A percentile compares a stretch with the other conserved stretches of the same genome.
phyloP scores from a whole-genome alignment of 179 eudicot genomes.

The Vitellaria paradoxa region DNA sequence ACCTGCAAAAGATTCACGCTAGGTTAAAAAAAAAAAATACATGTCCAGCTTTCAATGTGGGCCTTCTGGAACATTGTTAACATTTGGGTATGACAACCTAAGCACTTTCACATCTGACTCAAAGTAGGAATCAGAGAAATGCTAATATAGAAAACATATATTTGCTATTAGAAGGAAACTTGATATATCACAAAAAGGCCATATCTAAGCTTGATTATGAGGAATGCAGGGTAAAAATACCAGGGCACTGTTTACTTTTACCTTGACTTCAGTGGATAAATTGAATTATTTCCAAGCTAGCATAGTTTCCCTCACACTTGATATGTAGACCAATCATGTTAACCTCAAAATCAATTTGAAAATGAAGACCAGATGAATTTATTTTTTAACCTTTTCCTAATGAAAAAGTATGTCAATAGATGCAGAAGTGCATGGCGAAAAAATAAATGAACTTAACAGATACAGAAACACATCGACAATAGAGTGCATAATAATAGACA shows the following conservation, averaged over 20 bases:
- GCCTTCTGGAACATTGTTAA: background rate
- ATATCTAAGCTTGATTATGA: background rate
- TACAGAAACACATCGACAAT: background rate
- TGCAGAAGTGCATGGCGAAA: too few relatives aligned
- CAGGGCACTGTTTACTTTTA: background rate
- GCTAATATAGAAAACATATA: background rate
- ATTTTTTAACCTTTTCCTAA: background rate
- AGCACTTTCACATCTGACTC: background rate
- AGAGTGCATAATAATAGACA: background rate
- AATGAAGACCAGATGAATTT: background rate
- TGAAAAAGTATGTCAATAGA: background rate
- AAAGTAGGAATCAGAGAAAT: background rate
- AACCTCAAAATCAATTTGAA: background rate
- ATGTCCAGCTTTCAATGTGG: background rate
- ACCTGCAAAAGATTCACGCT: conserved; percentile 32
- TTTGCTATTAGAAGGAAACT: background rate
- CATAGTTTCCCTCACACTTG: background rate
- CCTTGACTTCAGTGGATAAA: background rate
- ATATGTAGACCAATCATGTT: background rate
- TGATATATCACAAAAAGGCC: background rate
- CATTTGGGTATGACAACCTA: background rate
- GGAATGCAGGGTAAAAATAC: background rate
- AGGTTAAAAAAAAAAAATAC: background rate
- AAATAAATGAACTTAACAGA: background rate
- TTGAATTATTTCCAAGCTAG: background rate